These are phyloP conservation scores for Cryoendolithus antarcticus DNA, from an alignment of 2,329 filamentous ascomycete species.

Conservation along the genomic window DNA sequence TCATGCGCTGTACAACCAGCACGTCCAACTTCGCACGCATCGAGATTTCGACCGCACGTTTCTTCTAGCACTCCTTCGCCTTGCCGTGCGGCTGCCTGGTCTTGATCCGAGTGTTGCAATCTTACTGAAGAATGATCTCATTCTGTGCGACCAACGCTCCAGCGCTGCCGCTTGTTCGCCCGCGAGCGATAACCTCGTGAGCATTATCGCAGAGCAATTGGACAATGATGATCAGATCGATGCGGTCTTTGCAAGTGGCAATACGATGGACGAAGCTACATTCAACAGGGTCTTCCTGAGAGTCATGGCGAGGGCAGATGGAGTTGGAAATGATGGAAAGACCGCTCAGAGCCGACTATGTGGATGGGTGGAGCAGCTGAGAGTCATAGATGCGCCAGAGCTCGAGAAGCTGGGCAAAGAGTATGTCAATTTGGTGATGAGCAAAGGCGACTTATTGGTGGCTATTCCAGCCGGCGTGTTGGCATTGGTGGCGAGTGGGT, in stretches of 20 bases:
- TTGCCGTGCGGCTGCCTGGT: constrained; percentile 44
- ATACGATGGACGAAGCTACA: constrained; percentile 59
- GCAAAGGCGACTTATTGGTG: constrained; percentile 33
- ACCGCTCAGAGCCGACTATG: constrained; percentile 12
- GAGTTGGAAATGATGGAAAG: constrained; percentile 6
- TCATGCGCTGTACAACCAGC: no score
- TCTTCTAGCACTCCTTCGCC: constrained; percentile 43
- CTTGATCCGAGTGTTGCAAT: constrained; percentile 23
- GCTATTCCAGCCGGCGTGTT: constrained; percentile 7
- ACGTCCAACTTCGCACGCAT: no score
- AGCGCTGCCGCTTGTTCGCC: constrained; percentile 64
- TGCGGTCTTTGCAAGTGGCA: constrained; percentile 58
- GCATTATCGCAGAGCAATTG: constrained; percentile 48
- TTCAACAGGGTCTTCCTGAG: constrained; percentile 62
- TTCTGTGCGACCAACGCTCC: constrained; percentile 46
- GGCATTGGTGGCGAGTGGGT: constrained; percentile 15
- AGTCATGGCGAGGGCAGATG: constrained; percentile 44
- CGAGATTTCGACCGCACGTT: constrained; percentile 2
- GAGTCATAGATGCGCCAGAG: constrained; percentile 54
- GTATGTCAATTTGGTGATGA: constrained; percentile 51
- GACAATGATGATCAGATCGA: constrained; percentile 67
- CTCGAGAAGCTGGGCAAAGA: constrained; percentile 58
- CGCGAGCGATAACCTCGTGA: constrained; percentile 62
- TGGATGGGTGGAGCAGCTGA: constrained; percentile 41
- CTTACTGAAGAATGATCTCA: constrained; percentile 32